Conservation (phyloP, 2,329 filamentous ascomycete species). For the Aureobasidium sp. region DNA sequence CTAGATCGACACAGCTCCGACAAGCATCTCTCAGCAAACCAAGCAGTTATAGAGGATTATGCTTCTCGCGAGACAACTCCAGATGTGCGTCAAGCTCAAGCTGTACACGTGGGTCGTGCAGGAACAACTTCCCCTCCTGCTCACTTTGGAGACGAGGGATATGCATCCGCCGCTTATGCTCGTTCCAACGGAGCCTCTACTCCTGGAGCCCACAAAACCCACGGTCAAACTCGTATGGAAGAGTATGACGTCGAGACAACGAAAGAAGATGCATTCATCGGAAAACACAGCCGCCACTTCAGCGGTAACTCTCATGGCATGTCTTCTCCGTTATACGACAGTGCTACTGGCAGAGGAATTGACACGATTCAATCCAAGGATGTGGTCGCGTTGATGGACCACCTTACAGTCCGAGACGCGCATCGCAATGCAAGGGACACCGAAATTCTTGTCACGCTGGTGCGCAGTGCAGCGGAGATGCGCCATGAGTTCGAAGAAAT, state of each 20-base stretch:
- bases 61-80: slow-evolving; percentile 9
- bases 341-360: slow-evolving; percentile 76
- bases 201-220: not conserved
- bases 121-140: not conserved
- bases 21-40: not conserved
- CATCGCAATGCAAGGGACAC: slow-evolving; percentile 94
- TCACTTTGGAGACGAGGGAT: slow-evolving; percentile 14
- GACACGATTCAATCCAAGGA: slow-evolving; percentile 94
- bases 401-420: slow-evolving; percentile 92
- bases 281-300: slow-evolving; percentile 56
- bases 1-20: not conserved
- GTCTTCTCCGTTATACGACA: slow-evolving; percentile 81
- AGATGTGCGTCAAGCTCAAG: slow-evolving; percentile 10
- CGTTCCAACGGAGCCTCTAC: slow-evolving; percentile 13
- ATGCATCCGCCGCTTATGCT: slow-evolving; percentile 14
- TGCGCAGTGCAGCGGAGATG: slow-evolving; percentile 93
- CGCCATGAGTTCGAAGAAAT: slow-evolving; percentile 92
- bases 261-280: slow-evolving; percentile 21
- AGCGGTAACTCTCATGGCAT: slow-evolving; percentile 92
- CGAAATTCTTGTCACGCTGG: slow-evolving; percentile 88
- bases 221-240: not conserved
- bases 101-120: slow-evolving; percentile 5
- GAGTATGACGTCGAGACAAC: slow-evolving; percentile 43
- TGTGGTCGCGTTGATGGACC: slow-evolving; percentile 95
- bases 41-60: slow-evolving; percentile 11